These are phyloP conservation scores for Eucalyptus sp. DNA, from an alignment of 345 rosid species.

Conservation along the genomic window DNA sequence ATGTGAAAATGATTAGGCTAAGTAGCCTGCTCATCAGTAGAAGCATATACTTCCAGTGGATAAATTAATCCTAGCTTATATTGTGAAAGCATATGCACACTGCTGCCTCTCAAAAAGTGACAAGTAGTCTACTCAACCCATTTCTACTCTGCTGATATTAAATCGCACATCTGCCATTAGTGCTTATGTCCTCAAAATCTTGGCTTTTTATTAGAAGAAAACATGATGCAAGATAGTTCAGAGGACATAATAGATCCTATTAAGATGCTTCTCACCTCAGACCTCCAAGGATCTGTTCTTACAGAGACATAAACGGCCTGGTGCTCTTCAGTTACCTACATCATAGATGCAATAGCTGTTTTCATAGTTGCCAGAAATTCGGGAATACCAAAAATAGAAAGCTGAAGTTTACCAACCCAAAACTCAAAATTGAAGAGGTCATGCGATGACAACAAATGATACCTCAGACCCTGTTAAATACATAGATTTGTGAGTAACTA, in stretches of 20 bases:
- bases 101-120: not conserved
- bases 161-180: not conserved
- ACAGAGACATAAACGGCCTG: constrained; percentile 92
- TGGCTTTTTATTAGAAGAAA: not conserved
- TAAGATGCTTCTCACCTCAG: constrained; percentile 57
- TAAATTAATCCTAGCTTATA: not conserved
- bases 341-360: not conserved
- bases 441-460: constrained; percentile 78
- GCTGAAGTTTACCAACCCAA: constrained; percentile 93
- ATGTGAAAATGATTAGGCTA: not conserved
- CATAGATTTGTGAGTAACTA: not conserved
- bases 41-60: not conserved
- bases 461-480: constrained; percentile 59
- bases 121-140: not conserved
- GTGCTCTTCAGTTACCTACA: constrained; percentile 79
- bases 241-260: not conserved
- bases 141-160: not conserved
- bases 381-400: constrained; percentile 10
- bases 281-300: constrained; percentile 55
- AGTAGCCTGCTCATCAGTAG: not conserved
- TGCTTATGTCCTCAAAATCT: not conserved
- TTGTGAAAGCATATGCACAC: not conserved
- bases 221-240: not conserved
- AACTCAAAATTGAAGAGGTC: constrained; percentile 94
- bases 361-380: not conserved